Evolutionary conservation across 2,329 filamentous ascomycete genomes (phyloP), one percentile per base, ranked within the genome.

Genomic region (Karstenula rhodostoma): DNA sequence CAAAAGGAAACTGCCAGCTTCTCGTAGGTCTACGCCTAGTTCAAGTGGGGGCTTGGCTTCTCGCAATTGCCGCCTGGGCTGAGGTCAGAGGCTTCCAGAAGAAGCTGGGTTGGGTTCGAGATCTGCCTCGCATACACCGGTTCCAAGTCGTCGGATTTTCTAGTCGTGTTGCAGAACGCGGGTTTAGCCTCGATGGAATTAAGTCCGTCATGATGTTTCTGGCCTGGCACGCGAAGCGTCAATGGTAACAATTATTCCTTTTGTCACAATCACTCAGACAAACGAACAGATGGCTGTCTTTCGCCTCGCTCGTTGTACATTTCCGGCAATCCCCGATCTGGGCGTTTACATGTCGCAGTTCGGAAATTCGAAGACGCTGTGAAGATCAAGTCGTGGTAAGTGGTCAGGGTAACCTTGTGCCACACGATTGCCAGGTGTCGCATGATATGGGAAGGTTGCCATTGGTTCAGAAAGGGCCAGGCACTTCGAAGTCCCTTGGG

Each of bases 71-170:
- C 27, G 51, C 23, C 37, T 54, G 37, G 51, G 51, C 51, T 54
- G 51, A 44, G 32, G 51, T 53, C 40, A 44, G 23, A 44, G 23
- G 19, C 23, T 42, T 42, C 33, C 15, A 17, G 12, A 52, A 27
- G 23, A 52, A 23, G 15, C 8, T 43, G 37, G 51, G 7, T 9
- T 23, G 10, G 17, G 17, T 13, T 17, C 37, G 23, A 44, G 51
- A 54, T 54, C 51, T 54, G 51, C 37, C 51, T 43, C 40, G 51
- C 51, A 54, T 44, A 37, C 37, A 43, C 37, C 37, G 37, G 51
- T 44, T 15, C 51, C 51, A 54, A 19, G 9, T 33, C 37, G 25
- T 23, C 37, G 51, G 51, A 43, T 29, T 27, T 22, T 29, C 35
- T 52, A 43, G 15, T 10, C 17, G 22, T 23, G 33, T 40, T 29